Conservation (phyloP, 768 basidiomycete species). For the Rhodotorula kratochvilovae region DNA sequence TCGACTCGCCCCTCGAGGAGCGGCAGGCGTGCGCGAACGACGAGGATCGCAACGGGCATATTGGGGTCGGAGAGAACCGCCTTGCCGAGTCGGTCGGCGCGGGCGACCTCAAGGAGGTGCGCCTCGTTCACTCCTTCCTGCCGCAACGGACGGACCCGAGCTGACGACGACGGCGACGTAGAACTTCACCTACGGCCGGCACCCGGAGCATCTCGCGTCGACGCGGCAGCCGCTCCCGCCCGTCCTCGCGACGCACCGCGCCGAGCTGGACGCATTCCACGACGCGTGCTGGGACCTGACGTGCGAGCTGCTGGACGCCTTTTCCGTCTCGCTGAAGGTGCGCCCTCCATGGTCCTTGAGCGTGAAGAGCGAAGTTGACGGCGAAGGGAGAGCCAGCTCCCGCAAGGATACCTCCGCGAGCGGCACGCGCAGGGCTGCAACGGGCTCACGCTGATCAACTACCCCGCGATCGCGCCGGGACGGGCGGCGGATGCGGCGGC, state of each 20-base stretch:
- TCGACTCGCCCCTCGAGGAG: too few relatives aligned
- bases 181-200: neutral
- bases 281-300: neutral
- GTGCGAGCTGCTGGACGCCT: neutral
- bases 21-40: neutral
- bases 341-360: neutral
- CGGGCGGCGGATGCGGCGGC: neutral
- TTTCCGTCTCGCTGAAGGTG: neutral
- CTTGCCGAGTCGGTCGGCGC: neutral
- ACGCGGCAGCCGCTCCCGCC: constrained; percentile 2
- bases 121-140: neutral
- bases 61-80: neutral
- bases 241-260: neutral
- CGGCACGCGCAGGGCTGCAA: too few relatives aligned
- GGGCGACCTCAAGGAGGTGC: neutral
- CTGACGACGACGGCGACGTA: neutral
- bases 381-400: too few relatives aligned
- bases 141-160: too few relatives aligned
- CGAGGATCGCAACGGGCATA: neutral
- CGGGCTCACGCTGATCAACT: too few relatives aligned
- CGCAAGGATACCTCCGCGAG: too few relatives aligned
- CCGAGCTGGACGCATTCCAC: neutral
- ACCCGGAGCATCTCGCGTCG: neutral
- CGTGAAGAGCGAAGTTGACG: too few relatives aligned
- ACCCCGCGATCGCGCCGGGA: too few relatives aligned